Conservation (phyloP, 768 basidiomycete genomes). For the Galerina sulciceps region DNA sequence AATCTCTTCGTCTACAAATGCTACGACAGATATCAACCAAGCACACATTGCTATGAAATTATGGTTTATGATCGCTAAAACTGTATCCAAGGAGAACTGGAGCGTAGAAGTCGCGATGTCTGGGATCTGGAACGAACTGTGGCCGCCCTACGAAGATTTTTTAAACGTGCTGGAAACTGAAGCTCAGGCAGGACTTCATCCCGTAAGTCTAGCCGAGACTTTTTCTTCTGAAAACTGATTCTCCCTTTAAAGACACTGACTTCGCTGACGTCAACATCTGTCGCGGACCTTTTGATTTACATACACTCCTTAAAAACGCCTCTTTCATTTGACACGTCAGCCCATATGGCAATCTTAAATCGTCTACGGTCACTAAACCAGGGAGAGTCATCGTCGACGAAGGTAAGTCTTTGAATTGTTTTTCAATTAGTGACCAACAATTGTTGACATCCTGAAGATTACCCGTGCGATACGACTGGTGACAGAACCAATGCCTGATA, state of each 20-base stretch:
- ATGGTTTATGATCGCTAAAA: constrained; percentile 67
- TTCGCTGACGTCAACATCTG: constrained; percentile 59
- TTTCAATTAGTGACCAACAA: too few relatives aligned
- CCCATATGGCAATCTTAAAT: constrained; percentile 52
- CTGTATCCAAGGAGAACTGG: constrained; percentile 29
- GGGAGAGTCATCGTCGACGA: constrained; percentile 52
- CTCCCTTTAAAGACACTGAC: constrained; percentile 48
- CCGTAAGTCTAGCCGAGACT: constrained; percentile 32
- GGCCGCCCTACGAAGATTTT: constrained; percentile 69
- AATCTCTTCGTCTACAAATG: constrained; percentile 40
- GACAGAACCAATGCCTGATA: constrained; percentile 53
- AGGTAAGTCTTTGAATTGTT: constrained; percentile 39
- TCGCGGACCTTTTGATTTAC: constrained; percentile 70
- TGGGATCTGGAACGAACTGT: constrained; percentile 76
- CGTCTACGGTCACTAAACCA: constrained; percentile 50
- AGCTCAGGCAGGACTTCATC: constrained; percentile 41
- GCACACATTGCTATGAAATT: constrained; percentile 72
- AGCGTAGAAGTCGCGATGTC: constrained; percentile 36
- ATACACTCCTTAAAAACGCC: constrained; percentile 57
- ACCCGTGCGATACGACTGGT: constrained; percentile 55
- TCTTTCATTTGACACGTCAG: constrained; percentile 56
- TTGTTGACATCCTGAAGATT: constrained; percentile 39
- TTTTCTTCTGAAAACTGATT: not conserved
- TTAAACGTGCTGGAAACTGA: constrained; percentile 54
- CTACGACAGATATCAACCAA: constrained; percentile 65